Conservation (phyloP, 2,329 filamentous ascomycete genomes). For the Cercospora beticola region DNA sequence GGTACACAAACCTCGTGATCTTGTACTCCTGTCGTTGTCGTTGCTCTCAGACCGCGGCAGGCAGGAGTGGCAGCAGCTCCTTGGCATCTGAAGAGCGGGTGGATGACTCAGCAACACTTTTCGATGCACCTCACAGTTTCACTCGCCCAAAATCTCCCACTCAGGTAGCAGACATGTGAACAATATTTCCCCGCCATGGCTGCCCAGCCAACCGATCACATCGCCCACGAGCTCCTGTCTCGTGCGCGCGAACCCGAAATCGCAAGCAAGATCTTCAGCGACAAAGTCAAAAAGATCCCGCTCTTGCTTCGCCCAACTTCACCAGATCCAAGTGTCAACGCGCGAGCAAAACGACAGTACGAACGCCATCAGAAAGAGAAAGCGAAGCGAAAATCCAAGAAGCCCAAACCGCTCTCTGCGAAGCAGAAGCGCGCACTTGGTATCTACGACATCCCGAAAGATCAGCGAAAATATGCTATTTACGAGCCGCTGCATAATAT, state of each 20-base stretch:
- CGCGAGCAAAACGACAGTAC: slow-evolving; percentile 50
- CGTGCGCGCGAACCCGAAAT: slow-evolving; percentile 77
- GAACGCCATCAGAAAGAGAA: slow-evolving; percentile 38
- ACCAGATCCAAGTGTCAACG: slow-evolving; percentile 57
- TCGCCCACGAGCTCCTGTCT: slow-evolving; percentile 62
- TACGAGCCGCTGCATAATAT: slow-evolving; percentile 75
- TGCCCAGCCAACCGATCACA: slow-evolving; percentile 31
- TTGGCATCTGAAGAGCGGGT: neutral
- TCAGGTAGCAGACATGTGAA: slow-evolving; percentile 6
- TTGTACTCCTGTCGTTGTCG: neutral
- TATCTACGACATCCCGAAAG: slow-evolving; percentile 71
- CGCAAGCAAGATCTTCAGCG: slow-evolving; percentile 69
- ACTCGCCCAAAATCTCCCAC: neutral
- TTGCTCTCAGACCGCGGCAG: neutral
- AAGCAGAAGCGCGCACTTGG: slow-evolving; percentile 71
- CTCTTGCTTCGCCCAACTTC: slow-evolving; percentile 76
- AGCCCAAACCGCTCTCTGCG: slow-evolving; percentile 71
- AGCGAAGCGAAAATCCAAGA: slow-evolving; percentile 43
- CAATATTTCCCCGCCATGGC: slow-evolving; percentile 27
- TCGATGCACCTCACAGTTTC: neutral
- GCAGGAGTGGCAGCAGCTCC: neutral
- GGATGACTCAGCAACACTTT: neutral
- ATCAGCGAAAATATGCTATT: slow-evolving; percentile 68
- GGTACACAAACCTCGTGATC: neutral
- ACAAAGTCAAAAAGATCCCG: slow-evolving; percentile 79